phyloP scores from a whole-genome alignment of 1,284 basidiomycete genomes.

The Pseudozyma pruni region DNA sequence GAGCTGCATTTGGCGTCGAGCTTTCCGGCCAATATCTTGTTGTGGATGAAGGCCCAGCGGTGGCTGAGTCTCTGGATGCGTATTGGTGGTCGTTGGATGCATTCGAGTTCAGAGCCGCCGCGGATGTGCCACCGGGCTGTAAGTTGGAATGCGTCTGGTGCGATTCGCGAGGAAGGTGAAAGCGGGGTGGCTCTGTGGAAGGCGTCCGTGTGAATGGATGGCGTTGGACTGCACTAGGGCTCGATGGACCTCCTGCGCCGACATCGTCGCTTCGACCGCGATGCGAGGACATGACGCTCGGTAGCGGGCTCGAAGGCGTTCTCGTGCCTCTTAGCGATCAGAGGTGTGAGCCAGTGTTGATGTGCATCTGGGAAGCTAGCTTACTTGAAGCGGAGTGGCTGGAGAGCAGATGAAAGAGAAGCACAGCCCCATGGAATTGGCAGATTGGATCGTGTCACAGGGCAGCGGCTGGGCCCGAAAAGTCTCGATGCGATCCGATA shows the following conservation, averaged over 20 bases:
- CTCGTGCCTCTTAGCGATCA: too few species aligned
- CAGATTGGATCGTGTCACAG: too few species aligned
- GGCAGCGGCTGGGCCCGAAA: too few species aligned
- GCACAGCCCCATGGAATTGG: too few species aligned
- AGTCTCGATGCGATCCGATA: too few species aligned
- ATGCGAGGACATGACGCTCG: conserved; percentile 8
- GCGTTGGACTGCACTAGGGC: conserved; percentile 20
- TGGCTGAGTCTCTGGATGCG: conserved; percentile 8
- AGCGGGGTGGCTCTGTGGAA: conserved; percentile 39
- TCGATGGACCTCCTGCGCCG: conserved; percentile 6
- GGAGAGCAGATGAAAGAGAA: too few species aligned
- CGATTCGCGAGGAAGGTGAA: conserved; percentile 23
- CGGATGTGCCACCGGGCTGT: conserved; percentile 11
- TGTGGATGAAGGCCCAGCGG: conserved; percentile 1
- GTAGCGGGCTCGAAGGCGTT: too few species aligned
- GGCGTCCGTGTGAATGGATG: conserved; percentile 37
- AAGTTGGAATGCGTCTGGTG: conserved; percentile 4
- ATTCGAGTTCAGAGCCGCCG: conserved; percentile 25
- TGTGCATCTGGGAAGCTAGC: too few species aligned
- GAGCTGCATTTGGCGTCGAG: conserved; percentile 5
- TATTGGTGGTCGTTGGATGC: conserved; percentile 13
- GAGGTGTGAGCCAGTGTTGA: too few species aligned
- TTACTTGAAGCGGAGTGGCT: too few species aligned
- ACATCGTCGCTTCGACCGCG: conserved; percentile 11
- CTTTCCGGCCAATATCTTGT: conserved; percentile 36